phyloP scores from a whole-genome alignment of 2,329 filamentous ascomycete species.

The Aureobasidium sp. region DNA sequence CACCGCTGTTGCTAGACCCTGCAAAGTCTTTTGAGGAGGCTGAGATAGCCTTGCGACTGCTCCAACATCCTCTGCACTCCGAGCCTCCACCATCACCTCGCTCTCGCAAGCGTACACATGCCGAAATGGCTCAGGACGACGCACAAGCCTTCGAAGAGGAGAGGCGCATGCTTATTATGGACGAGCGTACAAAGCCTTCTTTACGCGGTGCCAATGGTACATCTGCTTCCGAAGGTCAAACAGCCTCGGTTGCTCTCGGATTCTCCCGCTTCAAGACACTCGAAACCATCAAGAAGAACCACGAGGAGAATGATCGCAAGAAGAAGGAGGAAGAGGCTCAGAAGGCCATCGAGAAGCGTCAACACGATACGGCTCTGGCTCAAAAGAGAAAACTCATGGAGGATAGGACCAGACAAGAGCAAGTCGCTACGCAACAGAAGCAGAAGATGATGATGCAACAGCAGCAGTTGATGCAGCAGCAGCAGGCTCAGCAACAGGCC shows the following conservation, averaged over 20 bases:
- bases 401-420: slow-evolving; percentile 23
- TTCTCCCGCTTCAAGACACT: slow-evolving; percentile 92
- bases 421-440: slow-evolving; percentile 35
- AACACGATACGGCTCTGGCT: slow-evolving; percentile 27
- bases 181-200: slow-evolving; percentile 65
- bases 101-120: slow-evolving; percentile 83
- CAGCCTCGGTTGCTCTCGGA: slow-evolving; percentile 64
- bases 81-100: slow-evolving; percentile 74
- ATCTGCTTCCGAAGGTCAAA: slow-evolving; percentile 64
- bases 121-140: slow-evolving; percentile 91
- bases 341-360: slow-evolving; percentile 28
- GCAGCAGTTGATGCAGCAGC: slow-evolving; percentile 30
- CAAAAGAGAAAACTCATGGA: slow-evolving; percentile 28
- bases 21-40: slow-evolving; percentile 60
- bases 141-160: slow-evolving; percentile 83
- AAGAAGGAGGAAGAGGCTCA: slow-evolving; percentile 47
- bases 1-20: slow-evolving; percentile 69
- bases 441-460: slow-evolving; percentile 30
- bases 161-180: slow-evolving; percentile 84
- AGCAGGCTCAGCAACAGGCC: slow-evolving; percentile 31
- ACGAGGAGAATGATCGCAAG: slow-evolving; percentile 58
- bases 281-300: slow-evolving; percentile 70
- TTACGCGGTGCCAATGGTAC: slow-evolving; percentile 47
- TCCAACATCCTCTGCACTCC: slow-evolving; percentile 70
- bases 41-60: slow-evolving; percentile 59